Evolutionary conservation across 108 stramenopile species (phyloP), one percentile per base, ranked within the genome.

Genomic region (Cyclotella choctawhatcheeana): DNA sequence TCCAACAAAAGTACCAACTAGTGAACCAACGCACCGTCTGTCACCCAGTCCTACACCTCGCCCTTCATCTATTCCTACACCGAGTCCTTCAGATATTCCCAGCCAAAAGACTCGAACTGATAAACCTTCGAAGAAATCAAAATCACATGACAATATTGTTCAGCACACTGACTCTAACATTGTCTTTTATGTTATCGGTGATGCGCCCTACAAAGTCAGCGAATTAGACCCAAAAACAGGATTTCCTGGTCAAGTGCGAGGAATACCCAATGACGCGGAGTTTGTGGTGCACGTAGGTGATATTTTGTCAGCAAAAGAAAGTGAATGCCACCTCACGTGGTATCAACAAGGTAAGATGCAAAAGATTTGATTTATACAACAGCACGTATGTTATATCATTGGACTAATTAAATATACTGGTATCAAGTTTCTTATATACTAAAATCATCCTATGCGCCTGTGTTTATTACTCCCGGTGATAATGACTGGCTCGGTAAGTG

Each of bases 271-370:
- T 16, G 67, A 68, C 18, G 51, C 67, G n/a, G 26, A 68, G 10
- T 68, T 68, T 33, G 67, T 68, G 0, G n/a, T 68, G 10, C 67
- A 68, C 20, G 67, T 68, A 1, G 67, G 67, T 10, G 67, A 68
- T 31, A 68, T 68, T 25, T 5, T 50, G 1, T 27, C 37, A 30
- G 31, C 56, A 0, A 68, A 55, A 32, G 31, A 44, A 34, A 68
- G 40, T 18, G 35, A 29, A n/a, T 68, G 53, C 14, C 27, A 55
- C 56, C 5, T 40, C 29, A 26, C 54, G 13, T 58, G 54, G 67
- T 55, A 68, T 44, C 35, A 43, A 31, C 56, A 43, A n/a, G n/a
- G n/a, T n/a, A n/a, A n/a, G n/a, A n/a, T n/a, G n/a, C n/a, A n/a
- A n/a, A n/a, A n/a, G n/a, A n/a, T n/a, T n/a, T n/a, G n/a, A n/a